Base-by-base conservation (phyloP, 306 rosid genomes). In the Vigna mungo region DNA sequence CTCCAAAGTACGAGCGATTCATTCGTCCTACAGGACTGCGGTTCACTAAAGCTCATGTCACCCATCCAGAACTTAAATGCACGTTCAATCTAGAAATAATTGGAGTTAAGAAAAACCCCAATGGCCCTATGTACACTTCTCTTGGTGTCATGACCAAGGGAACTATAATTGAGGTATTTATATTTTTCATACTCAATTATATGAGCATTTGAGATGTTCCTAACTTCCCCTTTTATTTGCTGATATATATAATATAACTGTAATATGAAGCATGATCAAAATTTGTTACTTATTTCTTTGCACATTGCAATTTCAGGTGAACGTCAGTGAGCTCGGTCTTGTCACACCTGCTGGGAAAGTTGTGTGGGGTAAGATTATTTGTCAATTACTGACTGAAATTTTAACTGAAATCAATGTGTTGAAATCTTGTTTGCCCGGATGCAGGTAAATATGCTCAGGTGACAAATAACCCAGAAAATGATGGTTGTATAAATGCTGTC, bases 271-370 rank as follows among this genome's bases (percentile, higher is more conserved):
- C 21, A 52, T 68, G 69, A 48, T 21, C 54, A 56, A 62, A 73
- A 66, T 32, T 14, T 47, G 34, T 48, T 18, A 8, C 58, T 30
- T 14, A 68, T 72, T 75, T 39, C 30, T 25, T 39, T 39, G 18
- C 41, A 54, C 75, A 68, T 47, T 77, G 21, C 74, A 46, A 75
- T 73, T 68, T 84, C 85, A 94, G 97, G 98, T 94, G 80, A 94
- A 92, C 81, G 97, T 91, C 53, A 92, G 97, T 55, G 97, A 94
- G 82, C 89, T 94, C 43, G 98, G 98, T 88, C 80, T 94, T 66
- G 97, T 94, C 72, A 94, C 98, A 51, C 97, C 98, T 1, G 93
- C 93, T 0, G 98, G 98, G 62, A 94, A 94, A 85, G 98, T 94
- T 75, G 98, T 94, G 7, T 92, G 97, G 98, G 98, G 98, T 90